Base-by-base conservation (phyloP, 768 basidiomycete species). In the Leccinum boreale region DNA sequence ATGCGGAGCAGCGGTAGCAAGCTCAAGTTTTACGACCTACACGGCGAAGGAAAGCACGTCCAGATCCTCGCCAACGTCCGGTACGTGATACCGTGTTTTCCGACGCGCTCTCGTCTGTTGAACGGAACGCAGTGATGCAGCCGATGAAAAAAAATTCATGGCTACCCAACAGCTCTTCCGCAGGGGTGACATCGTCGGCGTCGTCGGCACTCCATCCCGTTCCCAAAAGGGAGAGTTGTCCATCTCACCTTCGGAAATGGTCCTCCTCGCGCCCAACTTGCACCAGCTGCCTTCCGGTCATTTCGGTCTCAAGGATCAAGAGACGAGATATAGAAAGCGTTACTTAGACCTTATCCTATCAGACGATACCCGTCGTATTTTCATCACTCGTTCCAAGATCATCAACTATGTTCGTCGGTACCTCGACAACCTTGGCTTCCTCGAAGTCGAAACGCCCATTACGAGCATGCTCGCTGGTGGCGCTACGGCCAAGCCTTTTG, bases 371-470 rank as follows among this genome's bases (percentile, higher is more conserved):
- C 87, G 97, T 60, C 85, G 86, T 64, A 86, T 95, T 61, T 99
- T 98, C 77, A 77, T 95, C 76, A 89, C 91, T 26, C 87, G 97
- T 59, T 86, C 87, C 71, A 85, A 83, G 67, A 89, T 97, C 70
- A 81, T 99, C 77, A 94, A 93, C 79, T 96, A 97, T 74, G 77
- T 97, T 65, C 86, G 97, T 47, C 88, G 87, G 62, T 99, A 85
- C 83, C 75, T 99, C 56, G 94, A 97, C 71, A 75, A 80, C 63
- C 84, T 89, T 21, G 97, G 96, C 46, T 99, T 99, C 81, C 85
- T 98, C 74, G 97, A 99, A 75, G 95, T 98, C 61, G 96, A 99
- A 76, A 99, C 97, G 1, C 97, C 97, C 6, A 97, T 99, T 81
- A 99, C 91, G 76, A 94, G 89, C 67, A 84, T 97, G 79, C 84